Evolutionary conservation across 768 basidiomycete species (phyloP).

Genomic region (Leccinellum luteum): DNA sequence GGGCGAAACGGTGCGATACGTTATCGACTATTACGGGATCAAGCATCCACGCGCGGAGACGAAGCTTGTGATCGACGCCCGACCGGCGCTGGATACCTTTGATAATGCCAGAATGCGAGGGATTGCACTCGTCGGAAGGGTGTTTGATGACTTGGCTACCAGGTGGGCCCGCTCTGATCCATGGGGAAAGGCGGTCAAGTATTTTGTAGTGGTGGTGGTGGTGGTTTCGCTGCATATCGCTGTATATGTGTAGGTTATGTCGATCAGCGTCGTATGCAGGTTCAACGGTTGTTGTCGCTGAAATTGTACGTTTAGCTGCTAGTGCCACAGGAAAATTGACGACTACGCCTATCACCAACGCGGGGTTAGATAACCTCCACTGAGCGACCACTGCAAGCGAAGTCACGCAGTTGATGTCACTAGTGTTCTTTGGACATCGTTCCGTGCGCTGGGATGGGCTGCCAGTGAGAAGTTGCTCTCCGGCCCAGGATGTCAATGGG

Average conservation of each 20-base stretch:
- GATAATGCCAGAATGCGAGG: conserved; percentile 11
- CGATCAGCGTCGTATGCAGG: too few relatives aligned
- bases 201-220: not conserved
- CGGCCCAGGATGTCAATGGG: too few relatives aligned
- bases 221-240: conserved; percentile 1
- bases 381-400: not conserved
- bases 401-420: too few relatives aligned
- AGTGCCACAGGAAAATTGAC: too few relatives aligned
- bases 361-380: not conserved
- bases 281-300: not conserved
- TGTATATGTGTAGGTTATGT: too few relatives aligned
- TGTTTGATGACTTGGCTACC: not conserved
- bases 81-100: conserved; percentile 6
- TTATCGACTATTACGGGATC: conserved; percentile 15
- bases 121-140: not conserved
- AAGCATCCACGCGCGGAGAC: conserved; percentile 7
- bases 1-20: conserved; percentile 4
- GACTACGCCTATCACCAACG: not conserved
- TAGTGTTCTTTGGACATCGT: too few relatives aligned
- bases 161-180: not conserved
- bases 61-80: conserved; percentile 2
- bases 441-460: too few relatives aligned
- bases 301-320: too few relatives aligned
- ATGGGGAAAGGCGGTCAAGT: not conserved
- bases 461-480: too few relatives aligned